Evolutionary conservation across 176 grass and related monocot genomes (phyloP), one percentile per base, ranked within the genome.

Genomic region (Aegilops bicornis): DNA sequence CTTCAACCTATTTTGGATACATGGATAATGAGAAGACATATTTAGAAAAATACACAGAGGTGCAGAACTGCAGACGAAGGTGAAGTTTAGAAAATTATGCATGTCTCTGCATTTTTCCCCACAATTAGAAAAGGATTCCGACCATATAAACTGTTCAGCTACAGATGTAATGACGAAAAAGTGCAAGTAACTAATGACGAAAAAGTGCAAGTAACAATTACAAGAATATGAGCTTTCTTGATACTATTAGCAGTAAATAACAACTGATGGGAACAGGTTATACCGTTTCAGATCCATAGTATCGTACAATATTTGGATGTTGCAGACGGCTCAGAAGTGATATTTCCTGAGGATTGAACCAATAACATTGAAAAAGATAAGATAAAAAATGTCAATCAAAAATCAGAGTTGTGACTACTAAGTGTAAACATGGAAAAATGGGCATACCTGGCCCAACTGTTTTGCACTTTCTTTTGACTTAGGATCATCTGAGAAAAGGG

Each of bases 261-360:
- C 64, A 81, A 87, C 47, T 39, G 29, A 15, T 59, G 82, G n/a
- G 10, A 82, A 79, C 23, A 77, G 22, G 60, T 62, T 82, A 92
- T 99, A 99, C 97, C 92, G 84, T 96, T 90, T 99, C 97, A 87
- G 92, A 91, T 85, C 97, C 97, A 85, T 94, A 94, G 83, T 96
- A 99, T 33, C 93, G 94, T 42, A 99, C 97, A 88, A 99, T 99
- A 84, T 99, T 99, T 73, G 91, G 94, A 88, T 99, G 97, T 71
- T 88, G 97, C 52, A 99, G 75, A 56, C 92, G 89, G 69, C 92
- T 99, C 83, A 99, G 87, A 64, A 99, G 89, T 94, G 79, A 99
- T 92, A 99, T 96, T 94, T 99, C 97, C 97, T 99, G 88, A 77
- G 33, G 79, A 88, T 86, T 23, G 80, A 85, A 92, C 85, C 36